These are phyloP conservation scores for Pulveroboletus sp. DNA, from an alignment of 768 basidiomycete species.

Conservation along the genomic window DNA sequence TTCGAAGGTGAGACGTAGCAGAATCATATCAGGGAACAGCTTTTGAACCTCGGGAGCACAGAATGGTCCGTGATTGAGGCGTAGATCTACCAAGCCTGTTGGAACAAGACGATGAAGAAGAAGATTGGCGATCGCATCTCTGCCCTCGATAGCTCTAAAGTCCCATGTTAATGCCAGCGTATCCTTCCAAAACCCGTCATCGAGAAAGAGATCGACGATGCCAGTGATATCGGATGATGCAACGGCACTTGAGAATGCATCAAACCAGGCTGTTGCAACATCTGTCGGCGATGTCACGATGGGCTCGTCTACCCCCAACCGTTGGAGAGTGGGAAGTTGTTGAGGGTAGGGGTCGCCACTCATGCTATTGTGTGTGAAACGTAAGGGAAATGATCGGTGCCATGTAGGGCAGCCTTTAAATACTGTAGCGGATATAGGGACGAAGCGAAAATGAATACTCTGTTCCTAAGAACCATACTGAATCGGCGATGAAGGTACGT, in stretches of 20 bases:
- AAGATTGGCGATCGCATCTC: slow-evolving; percentile 34
- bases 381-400: not conserved
- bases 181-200: slow-evolving; percentile 47
- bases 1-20: slow-evolving; percentile 52
- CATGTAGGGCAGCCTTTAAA: not conserved
- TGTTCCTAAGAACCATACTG: too few species aligned
- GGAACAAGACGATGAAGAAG: slow-evolving; percentile 35
- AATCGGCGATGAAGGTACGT: too few species aligned
- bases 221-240: slow-evolving; percentile 9
- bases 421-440: not conserved
- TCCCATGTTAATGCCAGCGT: slow-evolving; percentile 50
- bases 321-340: slow-evolving; percentile 28
- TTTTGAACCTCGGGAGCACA: slow-evolving; percentile 31
- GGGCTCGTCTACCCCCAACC: slow-evolving; percentile 22
- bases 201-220: slow-evolving; percentile 27
- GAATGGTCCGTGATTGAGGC: slow-evolving; percentile 21
- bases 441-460: too few species aligned
- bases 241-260: slow-evolving; percentile 20
- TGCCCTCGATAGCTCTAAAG: slow-evolving; percentile 46
- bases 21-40: slow-evolving; percentile 50
- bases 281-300: slow-evolving; percentile 15
- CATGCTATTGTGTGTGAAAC: slow-evolving; percentile 6
- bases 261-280: slow-evolving; percentile 24
- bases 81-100: slow-evolving; percentile 15
- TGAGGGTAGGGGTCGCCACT: slow-evolving; percentile 20